Conservation (phyloP, 495 filamentous ascomycete genomes). For the Aspergillus kassunensis region DNA sequence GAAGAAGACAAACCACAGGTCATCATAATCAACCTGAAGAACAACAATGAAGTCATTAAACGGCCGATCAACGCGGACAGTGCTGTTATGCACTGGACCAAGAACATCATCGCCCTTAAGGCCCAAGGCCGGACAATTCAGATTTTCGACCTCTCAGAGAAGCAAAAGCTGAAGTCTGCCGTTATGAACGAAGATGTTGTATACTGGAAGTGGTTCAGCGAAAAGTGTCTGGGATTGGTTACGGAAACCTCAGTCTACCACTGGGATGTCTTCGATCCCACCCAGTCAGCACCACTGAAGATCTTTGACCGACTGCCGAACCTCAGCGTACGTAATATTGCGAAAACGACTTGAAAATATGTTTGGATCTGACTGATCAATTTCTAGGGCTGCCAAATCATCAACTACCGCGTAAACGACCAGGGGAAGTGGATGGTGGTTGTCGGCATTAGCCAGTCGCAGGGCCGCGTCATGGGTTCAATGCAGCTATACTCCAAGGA, state of each 20-base stretch:
- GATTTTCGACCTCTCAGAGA: conserved; percentile 89
- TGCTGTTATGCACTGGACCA: conserved; percentile 98
- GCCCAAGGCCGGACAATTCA: conserved; percentile 89
- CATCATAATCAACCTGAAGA: conserved; percentile 94
- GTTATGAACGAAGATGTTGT: conserved; percentile 95
- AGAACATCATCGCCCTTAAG: conserved; percentile 93
- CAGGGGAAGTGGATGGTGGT: conserved; percentile 98
- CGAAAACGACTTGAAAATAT: too few species aligned
- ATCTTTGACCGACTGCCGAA: conserved; percentile 90
- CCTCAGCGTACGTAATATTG: conserved; percentile 60
- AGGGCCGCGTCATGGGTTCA: conserved; percentile 87
- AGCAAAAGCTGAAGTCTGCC: conserved; percentile 90
- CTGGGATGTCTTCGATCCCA: conserved; percentile 89
- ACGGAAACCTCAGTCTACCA: conserved; percentile 89
- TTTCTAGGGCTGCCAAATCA: conserved; percentile 89
- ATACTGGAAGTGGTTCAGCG: conserved; percentile 99
- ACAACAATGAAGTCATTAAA: conserved; percentile 85
- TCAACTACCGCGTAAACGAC: conserved; percentile 96
- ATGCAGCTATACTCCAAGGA: conserved; percentile 98
- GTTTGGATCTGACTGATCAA: too few species aligned
- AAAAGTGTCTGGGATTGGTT: conserved; percentile 79
- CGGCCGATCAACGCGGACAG: conserved; percentile 98
- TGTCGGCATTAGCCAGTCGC: conserved; percentile 89
- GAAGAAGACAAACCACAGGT: conserved; percentile 82
- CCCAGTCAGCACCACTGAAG: conserved; percentile 75